Evolutionary conservation across 306 rosid species (phyloP).

Genomic region (Aeschynomene evenia): DNA sequence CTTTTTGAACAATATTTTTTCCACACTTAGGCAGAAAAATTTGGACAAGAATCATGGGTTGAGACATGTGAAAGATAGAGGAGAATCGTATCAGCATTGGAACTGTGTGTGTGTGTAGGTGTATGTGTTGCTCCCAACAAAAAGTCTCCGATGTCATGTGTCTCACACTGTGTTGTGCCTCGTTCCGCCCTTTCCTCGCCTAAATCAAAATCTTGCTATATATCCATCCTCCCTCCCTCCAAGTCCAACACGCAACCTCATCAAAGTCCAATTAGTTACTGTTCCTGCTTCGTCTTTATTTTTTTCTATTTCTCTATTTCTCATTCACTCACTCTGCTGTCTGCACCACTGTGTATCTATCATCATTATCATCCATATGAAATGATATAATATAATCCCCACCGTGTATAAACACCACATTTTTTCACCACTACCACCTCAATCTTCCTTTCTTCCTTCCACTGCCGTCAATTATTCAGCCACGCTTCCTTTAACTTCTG

Average conservation of each 20-base stretch:
- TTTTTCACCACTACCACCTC: background rate
- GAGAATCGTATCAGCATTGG: slow-evolving; percentile 43
- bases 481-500: background rate
- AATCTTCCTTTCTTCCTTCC: no score
- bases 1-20: no score
- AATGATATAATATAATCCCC: background rate
- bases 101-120: no score
- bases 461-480: background rate
- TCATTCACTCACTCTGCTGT: background rate
- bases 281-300: background rate
- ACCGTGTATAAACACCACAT: background rate
- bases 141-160: background rate
- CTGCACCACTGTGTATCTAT: background rate
- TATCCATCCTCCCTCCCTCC: no score
- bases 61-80: background rate
- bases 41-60: background rate
- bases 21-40: background rate
- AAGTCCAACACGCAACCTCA: slow-evolving; percentile 43
- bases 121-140: background rate
- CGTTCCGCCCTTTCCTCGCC: background rate
- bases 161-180: background rate
- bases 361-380: no score
- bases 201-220: slow-evolving; percentile 6
- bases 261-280: slow-evolving; percentile 1
- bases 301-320: no score